phyloP scores from a whole-genome alignment of 805 yeast genomes.

The Monosporozyma siamensis region DNA sequence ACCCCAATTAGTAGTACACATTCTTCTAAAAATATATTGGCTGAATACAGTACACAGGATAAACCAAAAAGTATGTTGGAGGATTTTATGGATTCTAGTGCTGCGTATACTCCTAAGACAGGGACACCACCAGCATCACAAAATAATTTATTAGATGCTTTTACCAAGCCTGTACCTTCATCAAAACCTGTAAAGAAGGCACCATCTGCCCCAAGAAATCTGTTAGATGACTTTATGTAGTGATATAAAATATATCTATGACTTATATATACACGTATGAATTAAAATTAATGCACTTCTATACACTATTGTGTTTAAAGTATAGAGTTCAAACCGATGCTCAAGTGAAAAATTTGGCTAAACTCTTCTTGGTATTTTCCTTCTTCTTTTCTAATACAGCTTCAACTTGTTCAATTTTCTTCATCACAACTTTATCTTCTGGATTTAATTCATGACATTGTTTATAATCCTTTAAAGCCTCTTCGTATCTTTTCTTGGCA shows the following conservation, averaged over 20 bases:
- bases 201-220: constrained; percentile 17
- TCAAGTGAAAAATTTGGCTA: constrained; percentile 63
- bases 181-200: not conserved
- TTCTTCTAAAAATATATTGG: constrained; percentile 11
- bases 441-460: constrained; percentile 38
- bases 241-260: too few relatives aligned
- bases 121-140: not conserved
- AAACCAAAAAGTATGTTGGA: constrained; percentile 6
- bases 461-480: constrained; percentile 40
- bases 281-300: constrained; percentile 3
- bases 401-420: constrained; percentile 37
- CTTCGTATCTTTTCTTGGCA: constrained; percentile 38
- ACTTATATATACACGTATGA: too few relatives aligned
- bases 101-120: not conserved
- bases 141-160: constrained; percentile 6
- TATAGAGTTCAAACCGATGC: too few relatives aligned
- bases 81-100: constrained; percentile 2
- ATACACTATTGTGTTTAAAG: not conserved
- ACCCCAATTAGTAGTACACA: not conserved
- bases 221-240: constrained; percentile 30
- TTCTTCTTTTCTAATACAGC: constrained; percentile 35
- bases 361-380: constrained; percentile 42
- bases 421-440: constrained; percentile 40
- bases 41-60: constrained; percentile 7
- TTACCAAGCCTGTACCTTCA: not conserved